phyloP scores from a whole-genome alignment of 345 rosid genomes.

The Geranium rotundifolium region DNA sequence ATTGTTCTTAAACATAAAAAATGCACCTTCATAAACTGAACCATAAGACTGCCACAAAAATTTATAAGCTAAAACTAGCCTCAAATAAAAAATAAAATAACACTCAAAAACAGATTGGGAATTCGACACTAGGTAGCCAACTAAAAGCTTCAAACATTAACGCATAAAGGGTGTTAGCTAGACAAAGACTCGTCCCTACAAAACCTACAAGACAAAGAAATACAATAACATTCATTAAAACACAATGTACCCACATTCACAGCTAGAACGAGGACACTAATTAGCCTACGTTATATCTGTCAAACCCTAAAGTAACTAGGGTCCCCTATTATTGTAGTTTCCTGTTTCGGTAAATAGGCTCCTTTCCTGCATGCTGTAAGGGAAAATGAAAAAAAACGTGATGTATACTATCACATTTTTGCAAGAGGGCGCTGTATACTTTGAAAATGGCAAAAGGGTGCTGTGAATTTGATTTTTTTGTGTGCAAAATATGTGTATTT shows the following conservation, averaged over 20 bases:
- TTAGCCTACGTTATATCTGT: background rate
- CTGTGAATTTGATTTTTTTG: no score
- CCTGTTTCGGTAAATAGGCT: no score
- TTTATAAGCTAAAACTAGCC: background rate
- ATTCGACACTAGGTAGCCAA: background rate
- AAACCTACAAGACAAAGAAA: background rate
- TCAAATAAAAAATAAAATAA: no score
- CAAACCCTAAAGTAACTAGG: no score
- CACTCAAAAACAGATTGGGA: background rate
- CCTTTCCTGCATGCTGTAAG: no score
- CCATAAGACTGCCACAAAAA: background rate
- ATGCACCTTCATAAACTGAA: background rate
- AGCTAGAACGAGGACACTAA: background rate
- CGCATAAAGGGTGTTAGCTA: background rate
- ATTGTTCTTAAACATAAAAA: background rate
- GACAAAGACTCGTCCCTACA: no score
- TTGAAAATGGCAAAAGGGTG: no score
- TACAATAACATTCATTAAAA: background rate
- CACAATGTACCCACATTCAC: background rate
- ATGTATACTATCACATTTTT: no score
- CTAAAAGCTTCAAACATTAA: background rate
- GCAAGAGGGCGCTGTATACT: no score
- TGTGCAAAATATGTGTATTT: no score
- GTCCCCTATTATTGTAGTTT: no score
- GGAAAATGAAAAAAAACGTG: no score